Base-by-base conservation (phyloP, 139 green algal species). In the Micromonas pusilla region DNA sequence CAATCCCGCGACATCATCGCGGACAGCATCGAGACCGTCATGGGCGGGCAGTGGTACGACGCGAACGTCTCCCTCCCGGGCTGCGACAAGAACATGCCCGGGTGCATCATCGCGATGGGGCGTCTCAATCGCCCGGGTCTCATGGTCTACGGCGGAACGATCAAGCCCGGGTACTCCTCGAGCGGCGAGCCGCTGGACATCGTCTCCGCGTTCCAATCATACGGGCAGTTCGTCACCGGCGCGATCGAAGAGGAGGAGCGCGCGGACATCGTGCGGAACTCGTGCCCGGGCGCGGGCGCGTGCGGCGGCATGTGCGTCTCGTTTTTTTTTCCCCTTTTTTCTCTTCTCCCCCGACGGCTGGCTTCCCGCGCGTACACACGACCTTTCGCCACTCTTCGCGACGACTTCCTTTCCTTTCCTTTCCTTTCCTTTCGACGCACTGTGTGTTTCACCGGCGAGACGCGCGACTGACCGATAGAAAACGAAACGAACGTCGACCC, bases 21-120 rank as follows among this genome's bases (percentile, higher is more conserved):
- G 5, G 93, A 97, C 87, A 91, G 82, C 73, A 97, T 99, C 25
- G 94, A 98, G 88, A 98, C 94, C 2, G 92, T 97, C 36, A 97
- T 97, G 94, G 77, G 81, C 9, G 93, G 91, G 0, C 94, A 98
- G 85, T 97, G 92, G 91, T 97, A 97, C 78, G 93, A 97, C 80
- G 92, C 87, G 68, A 95, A 95, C 79, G 85, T 97, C 66, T 92
- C 89, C 0, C 78, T 97, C 3, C 93, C 93, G 3, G 94, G 93
- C 13, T 97, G 93, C 80, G 94, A 97, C 86, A 97, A 97, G 87
- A 98, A 99, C 89, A 99, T 99, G 95, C 95, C 95, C 0, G 95
- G 95, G 63, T 91, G 85, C 0, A 72, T 99, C 52, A 99, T 99
- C 45, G 95, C 95, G 26, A 97, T 97, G 92, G 94, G 85, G 0